A percentile compares a stretch with the other conserved stretches of the same genome.
These are phyloP conservation scores for Diaporthe amygdali DNA, from an alignment of 2,329 filamentous ascomycete genomes.

Conservation along the genomic window DNA sequence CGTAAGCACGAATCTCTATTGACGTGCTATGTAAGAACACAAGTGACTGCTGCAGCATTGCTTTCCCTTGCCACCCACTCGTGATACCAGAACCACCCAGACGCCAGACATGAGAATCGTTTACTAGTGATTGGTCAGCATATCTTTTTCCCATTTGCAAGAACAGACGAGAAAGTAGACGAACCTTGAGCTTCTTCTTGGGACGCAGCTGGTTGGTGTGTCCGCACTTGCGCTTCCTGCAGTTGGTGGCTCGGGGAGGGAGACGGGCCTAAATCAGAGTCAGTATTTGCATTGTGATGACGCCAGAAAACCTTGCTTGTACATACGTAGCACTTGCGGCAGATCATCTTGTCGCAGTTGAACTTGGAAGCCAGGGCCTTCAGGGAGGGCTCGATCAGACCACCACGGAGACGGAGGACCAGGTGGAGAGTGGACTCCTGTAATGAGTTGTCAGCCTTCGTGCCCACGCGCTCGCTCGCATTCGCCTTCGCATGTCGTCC, in stretches of 20 bases:
- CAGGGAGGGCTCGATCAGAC: conserved; percentile 98
- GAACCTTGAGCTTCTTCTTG: conserved; percentile 84
- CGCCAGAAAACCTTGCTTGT: not conserved
- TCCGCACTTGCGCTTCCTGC: conserved; percentile 99
- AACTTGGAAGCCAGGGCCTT: conserved; percentile 99
- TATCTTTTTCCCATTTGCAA: not conserved
- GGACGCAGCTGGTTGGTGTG: conserved; percentile 99
- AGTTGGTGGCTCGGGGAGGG: conserved; percentile 98
- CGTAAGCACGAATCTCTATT: conserved; percentile 19
- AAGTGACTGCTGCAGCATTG: conserved; percentile 15
- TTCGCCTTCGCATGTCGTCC: not conserved
- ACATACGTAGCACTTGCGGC: conserved; percentile 99
- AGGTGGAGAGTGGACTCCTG: conserved; percentile 98
- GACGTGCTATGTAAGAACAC: conserved; percentile 20
- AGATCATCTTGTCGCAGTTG: conserved; percentile 99
- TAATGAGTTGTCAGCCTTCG: conserved; percentile 27
- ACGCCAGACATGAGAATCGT: conserved; percentile 51
- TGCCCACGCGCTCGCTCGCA: not conserved
- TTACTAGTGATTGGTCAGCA: conserved; percentile 70
- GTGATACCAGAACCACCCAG: conserved; percentile 38
- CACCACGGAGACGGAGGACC: conserved; percentile 98
- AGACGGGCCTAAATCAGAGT: conserved; percentile 69
- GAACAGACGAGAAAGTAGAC: not conserved
- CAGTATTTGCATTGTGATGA: conserved; percentile 26
- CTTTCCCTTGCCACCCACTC: conserved; percentile 32